Conservation (phyloP, 306 rosid genomes). For the Ochetophila trinervis region DNA sequence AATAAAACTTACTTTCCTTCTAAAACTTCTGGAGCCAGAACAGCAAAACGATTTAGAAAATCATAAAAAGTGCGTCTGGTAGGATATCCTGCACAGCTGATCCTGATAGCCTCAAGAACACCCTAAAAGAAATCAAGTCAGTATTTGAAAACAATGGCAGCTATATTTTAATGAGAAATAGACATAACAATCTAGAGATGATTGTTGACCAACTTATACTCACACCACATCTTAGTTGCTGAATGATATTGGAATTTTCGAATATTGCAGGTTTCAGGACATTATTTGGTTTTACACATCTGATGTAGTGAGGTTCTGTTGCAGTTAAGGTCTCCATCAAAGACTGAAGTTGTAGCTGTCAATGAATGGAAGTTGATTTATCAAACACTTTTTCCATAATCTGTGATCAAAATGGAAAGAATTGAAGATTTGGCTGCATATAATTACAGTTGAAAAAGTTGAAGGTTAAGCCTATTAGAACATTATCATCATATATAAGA, state of each 20-base stretch:
- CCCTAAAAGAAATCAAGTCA: slow-evolving; percentile 56
- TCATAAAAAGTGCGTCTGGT: slow-evolving; percentile 94
- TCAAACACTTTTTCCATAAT: too few relatives aligned
- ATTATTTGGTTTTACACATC: slow-evolving; percentile 99
- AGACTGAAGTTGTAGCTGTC: slow-evolving; percentile 96
- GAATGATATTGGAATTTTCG: slow-evolving; percentile 85
- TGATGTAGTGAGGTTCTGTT: slow-evolving; percentile 97
- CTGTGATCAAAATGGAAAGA: too few relatives aligned
- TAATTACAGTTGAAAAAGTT: too few relatives aligned
- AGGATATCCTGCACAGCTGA: slow-evolving; percentile 99
- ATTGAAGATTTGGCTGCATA: too few relatives aligned
- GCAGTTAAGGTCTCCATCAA: slow-evolving; percentile 96
- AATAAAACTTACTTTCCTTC: slow-evolving; percentile 79
- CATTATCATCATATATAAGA: too few relatives aligned
- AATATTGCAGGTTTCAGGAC: slow-evolving; percentile 94
- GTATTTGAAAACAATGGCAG: background rate
- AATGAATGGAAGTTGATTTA: too few relatives aligned
- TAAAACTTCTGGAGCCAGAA: slow-evolving; percentile 94
- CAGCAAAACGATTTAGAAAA: slow-evolving; percentile 94
- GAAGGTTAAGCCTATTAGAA: too few relatives aligned
- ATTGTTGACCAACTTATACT: slow-evolving; percentile 41
- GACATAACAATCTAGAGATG: slow-evolving; percentile 16
- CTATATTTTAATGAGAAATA: slow-evolving; percentile 15
- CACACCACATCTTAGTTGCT: slow-evolving; percentile 98
- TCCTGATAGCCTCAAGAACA: slow-evolving; percentile 98